Evolutionary conservation across 2,329 filamentous ascomycete genomes (phyloP).

Genomic region (Pezicula neosporulosa): DNA sequence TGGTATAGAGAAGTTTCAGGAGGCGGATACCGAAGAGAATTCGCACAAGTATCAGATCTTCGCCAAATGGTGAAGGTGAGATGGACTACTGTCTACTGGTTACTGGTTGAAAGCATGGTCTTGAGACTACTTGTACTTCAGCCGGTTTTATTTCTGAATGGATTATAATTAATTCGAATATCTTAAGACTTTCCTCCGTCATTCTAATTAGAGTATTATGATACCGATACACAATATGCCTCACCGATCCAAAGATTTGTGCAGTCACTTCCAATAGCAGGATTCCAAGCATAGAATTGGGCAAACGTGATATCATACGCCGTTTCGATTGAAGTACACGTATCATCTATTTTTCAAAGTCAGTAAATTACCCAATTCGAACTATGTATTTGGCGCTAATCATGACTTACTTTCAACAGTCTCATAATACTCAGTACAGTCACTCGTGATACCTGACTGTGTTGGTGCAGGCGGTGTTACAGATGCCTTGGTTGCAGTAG

Average conservation of each 20-base stretch:
- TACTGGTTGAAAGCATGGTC: too few relatives aligned
- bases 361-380: not conserved
- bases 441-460: constrained; percentile 1
- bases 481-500: too few relatives aligned
- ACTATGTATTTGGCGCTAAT: not conserved
- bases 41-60: constrained; percentile 15
- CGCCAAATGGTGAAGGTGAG: not conserved
- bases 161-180: not conserved
- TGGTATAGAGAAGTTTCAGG: constrained; percentile 27
- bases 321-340: constrained; percentile 7
- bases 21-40: constrained; percentile 25
- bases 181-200: too few relatives aligned
- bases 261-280: constrained; percentile 24
- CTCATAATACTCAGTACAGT: constrained; percentile 1
- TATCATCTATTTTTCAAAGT: not conserved
- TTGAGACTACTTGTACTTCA: not conserved
- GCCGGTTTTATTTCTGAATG: not conserved
- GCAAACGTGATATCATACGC: constrained; percentile 16
- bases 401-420: not conserved
- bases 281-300: constrained; percentile 28
- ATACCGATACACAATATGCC: constrained; percentile 19
- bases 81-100: too few relatives aligned
- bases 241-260: constrained; percentile 18
- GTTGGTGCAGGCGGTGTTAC: not conserved
- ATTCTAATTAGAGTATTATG: not conserved